Conservation (phyloP, 345 rosid species). For the Eucalyptus polyanthemos region DNA sequence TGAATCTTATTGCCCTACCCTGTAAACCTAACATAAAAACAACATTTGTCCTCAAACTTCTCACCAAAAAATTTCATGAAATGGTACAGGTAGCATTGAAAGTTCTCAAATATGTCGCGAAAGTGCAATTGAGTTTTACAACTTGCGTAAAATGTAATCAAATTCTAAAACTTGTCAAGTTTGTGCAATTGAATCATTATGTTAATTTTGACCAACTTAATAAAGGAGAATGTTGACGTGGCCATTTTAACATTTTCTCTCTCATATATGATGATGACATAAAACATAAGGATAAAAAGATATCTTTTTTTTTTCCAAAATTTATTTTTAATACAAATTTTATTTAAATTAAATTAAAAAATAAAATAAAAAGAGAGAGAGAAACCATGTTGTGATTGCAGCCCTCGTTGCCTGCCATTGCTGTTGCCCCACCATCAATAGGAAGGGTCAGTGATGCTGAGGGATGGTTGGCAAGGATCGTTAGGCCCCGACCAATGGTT, state of each 20-base stretch:
- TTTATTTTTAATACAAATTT: no score
- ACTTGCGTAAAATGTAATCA: no score
- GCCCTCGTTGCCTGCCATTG: fast-evolving
- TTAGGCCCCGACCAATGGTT: background rate
- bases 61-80: background rate
- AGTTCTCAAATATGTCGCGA: fast-evolving
- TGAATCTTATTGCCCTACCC: background rate
- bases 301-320: background rate
- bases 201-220: fast-evolving
- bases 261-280: background rate
- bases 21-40: background rate
- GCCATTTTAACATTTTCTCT: background rate
- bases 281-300: background rate
- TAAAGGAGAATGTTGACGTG: background rate
- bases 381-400: background rate
- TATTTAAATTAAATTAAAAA: no score
- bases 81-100: no score
- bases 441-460: no score
- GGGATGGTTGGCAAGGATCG: fast-evolving
- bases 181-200: fast-evolving
- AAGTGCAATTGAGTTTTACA: no score
- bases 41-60: background rate
- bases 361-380: background rate
- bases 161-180: no score
- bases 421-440: fast-evolving